Conservation (phyloP, 306 rosid species). For the Pyrus bretschneideri region DNA sequence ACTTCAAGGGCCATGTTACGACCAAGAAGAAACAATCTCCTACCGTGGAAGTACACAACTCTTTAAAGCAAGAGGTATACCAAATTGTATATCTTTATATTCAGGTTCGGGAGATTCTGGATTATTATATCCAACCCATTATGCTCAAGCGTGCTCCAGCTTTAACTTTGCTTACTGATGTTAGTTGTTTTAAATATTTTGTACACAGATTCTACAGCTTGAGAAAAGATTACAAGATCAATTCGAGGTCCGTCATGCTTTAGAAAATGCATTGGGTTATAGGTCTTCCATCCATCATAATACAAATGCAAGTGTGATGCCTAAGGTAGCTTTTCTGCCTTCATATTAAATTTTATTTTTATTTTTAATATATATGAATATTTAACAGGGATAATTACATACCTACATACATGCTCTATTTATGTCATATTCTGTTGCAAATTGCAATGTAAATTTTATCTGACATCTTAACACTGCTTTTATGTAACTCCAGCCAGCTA, state of each 20-base stretch:
- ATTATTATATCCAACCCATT: not conserved
- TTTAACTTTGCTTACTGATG: not conserved
- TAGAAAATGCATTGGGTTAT: conserved; percentile 76
- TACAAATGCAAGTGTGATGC: conserved; percentile 35
- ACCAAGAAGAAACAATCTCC: conserved; percentile 44
- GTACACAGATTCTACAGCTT: conserved; percentile 68
- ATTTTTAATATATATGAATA: not conserved
- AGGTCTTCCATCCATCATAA: conserved; percentile 42
- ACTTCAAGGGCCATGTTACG: conserved; percentile 37
- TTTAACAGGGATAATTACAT: not conserved
- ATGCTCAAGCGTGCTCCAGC: not conserved
- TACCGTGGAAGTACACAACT: conserved; percentile 44
- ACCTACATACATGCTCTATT: not conserved
- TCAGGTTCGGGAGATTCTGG: not conserved
- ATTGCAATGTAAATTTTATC: not conserved
- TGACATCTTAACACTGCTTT: conserved; percentile 3
- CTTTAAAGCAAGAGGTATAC: conserved; percentile 81
- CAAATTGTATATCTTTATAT: not conserved
- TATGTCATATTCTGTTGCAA: not conserved
- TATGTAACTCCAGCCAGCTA: conserved; percentile 63
- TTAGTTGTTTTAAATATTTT: not conserved
- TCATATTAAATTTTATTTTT: not conserved
- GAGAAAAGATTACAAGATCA: conserved; percentile 84
- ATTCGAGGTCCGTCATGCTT: conserved; percentile 59
- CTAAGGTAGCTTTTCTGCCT: conserved; percentile 51